Base-by-base conservation (phyloP, 352 stramenopile genomes). In the Elongisporangium senticosum region DNA sequence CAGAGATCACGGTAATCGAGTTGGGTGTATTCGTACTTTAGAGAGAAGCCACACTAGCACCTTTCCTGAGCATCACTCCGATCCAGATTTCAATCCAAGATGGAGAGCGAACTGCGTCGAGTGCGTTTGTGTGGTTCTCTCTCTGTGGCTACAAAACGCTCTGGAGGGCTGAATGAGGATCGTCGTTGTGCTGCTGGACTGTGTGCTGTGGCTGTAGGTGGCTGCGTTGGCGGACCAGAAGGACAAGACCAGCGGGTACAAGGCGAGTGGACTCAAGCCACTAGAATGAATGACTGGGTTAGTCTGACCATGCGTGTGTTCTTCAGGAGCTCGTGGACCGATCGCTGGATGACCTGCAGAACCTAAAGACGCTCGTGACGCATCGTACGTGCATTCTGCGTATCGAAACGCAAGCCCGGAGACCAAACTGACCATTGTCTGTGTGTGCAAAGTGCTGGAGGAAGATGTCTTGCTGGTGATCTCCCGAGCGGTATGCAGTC, bases 391-490 rank as follows among this genome's bases (percentile, higher is more conserved):
- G 13, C 7, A 13, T 20, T 21, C 7, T 4, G 22, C 22, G 6
- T 3, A 23, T 23, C 14, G n/a, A 0, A 10, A 43, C 59, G 11
- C 33, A 3, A 11, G 26, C 22, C 7, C 28, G 7, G 11, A 22
- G 14, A 19, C 3, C 50, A 33, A 37, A 11, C 43, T 49, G 5
- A 28, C 10, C 23, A 5, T 26, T 26, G 23, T 55, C 52, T 33
- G 47, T 6, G 11, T 22, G 7, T 49, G 1, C 50, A 1, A 52
- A 93, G 83, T 92, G 58, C 65, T 94, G 47, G 76, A 81, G 51
- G 85, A 95, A 63, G 74, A 90, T 65, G 85, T 93, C 17, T 59
- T 86, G 40, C 67, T 95, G 17, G 83, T 90, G 21, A 81, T 93
- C 24, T 90, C 85, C 1, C 83, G 85, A 43, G 74, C 83, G 49